phyloP scores from a whole-genome alignment of 1,284 basidiomycete genomes.

The Sporisorium graminicola region DNA sequence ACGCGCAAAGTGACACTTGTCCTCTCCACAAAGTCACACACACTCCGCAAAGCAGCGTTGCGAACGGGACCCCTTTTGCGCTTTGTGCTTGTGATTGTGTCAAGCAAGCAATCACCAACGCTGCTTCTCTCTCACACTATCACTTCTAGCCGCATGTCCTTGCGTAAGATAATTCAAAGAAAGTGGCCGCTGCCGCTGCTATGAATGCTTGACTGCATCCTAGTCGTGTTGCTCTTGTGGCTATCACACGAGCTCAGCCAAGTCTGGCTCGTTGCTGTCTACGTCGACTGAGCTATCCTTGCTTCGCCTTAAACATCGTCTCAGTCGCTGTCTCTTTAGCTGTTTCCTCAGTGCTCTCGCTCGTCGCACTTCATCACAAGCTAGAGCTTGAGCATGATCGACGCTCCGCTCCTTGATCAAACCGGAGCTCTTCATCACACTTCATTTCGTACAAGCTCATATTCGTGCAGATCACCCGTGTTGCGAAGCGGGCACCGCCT shows the following conservation, averaged over 20 bases:
- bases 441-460: conserved; percentile 9
- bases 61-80: too few species aligned
- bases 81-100: too few species aligned
- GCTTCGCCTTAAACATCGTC: too few species aligned
- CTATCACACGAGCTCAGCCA: too few species aligned
- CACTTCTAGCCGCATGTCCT: too few species aligned
- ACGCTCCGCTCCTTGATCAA: background rate
- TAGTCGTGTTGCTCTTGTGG: background rate
- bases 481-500: background rate
- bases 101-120: too few species aligned
- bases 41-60: too few species aligned
- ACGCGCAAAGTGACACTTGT: background rate
- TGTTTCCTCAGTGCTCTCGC: too few species aligned
- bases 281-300: too few species aligned
- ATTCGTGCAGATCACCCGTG: conserved; percentile 1
- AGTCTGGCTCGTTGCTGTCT: background rate
- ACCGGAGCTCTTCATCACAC: background rate
- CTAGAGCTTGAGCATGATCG: background rate
- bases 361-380: background rate
- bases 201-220: background rate
- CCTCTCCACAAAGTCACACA: background rate
- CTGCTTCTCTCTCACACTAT: too few species aligned
- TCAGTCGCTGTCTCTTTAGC: too few species aligned
- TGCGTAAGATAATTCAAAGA: too few species aligned
- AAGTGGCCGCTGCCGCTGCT: background rate